phyloP scores from a whole-genome alignment of 2,329 filamentous ascomycete species.

The Fusarium falciforme region DNA sequence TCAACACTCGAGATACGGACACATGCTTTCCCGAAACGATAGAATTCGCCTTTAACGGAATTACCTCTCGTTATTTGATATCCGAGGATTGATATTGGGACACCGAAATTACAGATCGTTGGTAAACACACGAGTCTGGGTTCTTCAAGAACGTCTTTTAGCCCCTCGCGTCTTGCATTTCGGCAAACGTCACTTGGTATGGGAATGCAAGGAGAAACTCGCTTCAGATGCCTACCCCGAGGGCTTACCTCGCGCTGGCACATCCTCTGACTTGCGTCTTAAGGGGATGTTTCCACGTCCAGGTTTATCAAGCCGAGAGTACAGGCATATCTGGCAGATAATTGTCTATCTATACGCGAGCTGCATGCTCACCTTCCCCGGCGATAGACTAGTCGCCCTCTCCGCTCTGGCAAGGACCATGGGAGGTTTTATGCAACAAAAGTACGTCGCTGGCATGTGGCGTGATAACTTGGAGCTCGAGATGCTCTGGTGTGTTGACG shows the following conservation, averaged over 20 bases:
- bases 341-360: background rate
- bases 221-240: background rate
- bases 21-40: background rate
- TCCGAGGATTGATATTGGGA: background rate
- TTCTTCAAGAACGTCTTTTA: slow-evolving; percentile 11
- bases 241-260: background rate
- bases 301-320: no score
- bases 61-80: background rate
- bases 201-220: slow-evolving; percentile 3
- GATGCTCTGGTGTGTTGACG: background rate
- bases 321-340: no score
- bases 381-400: slow-evolving; percentile 11
- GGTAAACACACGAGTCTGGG: slow-evolving; percentile 5
- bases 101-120: background rate
- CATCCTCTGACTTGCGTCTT: background rate
- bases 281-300: background rate
- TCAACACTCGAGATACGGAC: background rate
- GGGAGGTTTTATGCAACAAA: background rate
- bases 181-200: slow-evolving; percentile 8
- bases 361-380: slow-evolving; percentile 3
- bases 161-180: slow-evolving; percentile 2
- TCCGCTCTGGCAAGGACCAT: slow-evolving; percentile 19
- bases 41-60: background rate
- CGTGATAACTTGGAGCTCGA: background rate
- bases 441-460: slow-evolving; percentile 27